These are phyloP conservation scores for Trichothecium roseum DNA, from an alignment of 2,329 filamentous ascomycete species.

Conservation along the genomic window DNA sequence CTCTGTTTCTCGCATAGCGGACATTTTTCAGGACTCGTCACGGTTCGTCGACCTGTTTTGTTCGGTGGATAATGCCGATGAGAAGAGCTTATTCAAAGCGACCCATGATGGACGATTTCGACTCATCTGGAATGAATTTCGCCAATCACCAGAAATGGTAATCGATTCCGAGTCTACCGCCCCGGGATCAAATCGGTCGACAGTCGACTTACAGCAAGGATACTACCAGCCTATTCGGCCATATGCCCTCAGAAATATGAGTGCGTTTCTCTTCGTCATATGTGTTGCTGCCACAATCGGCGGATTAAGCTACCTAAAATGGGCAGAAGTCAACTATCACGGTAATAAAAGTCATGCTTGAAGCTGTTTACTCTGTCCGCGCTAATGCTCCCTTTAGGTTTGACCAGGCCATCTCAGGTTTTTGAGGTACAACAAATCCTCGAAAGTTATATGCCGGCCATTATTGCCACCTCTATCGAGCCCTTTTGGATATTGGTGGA, in stretches of 20 bases:
- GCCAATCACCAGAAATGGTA: not conserved
- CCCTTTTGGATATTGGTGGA: conserved; percentile 47
- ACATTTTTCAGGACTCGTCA: conserved; percentile 10
- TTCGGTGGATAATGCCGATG: conserved; percentile 6
- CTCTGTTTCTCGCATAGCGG: conserved; percentile 10
- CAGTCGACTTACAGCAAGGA: conserved; percentile 3
- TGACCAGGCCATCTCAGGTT: conserved; percentile 16
- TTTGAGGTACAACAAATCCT: conserved; percentile 26
- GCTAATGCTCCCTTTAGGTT: conserved; percentile 12
- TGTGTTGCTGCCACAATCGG: conserved; percentile 8
- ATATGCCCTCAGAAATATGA: conserved; percentile 7
- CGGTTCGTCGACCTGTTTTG: conserved; percentile 5
- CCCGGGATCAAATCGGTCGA: too few relatives aligned
- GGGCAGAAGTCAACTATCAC: conserved; percentile 7
- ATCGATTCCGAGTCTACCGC: too few relatives aligned
- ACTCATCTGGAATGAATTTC: conserved; percentile 4
- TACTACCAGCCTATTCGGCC: conserved; percentile 16
- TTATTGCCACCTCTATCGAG: conserved; percentile 44
- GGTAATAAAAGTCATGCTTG: conserved; percentile 9
- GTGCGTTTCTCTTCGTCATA: conserved; percentile 9
- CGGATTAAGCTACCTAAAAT: conserved; percentile 12
- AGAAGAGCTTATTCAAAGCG: conserved; percentile 1
- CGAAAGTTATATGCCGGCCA: conserved; percentile 41
- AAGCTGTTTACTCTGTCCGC: not conserved
- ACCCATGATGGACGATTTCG: conserved; percentile 9